phyloP scores from a whole-genome alignment of 495 filamentous ascomycete species.

The Penicillium soppii region DNA sequence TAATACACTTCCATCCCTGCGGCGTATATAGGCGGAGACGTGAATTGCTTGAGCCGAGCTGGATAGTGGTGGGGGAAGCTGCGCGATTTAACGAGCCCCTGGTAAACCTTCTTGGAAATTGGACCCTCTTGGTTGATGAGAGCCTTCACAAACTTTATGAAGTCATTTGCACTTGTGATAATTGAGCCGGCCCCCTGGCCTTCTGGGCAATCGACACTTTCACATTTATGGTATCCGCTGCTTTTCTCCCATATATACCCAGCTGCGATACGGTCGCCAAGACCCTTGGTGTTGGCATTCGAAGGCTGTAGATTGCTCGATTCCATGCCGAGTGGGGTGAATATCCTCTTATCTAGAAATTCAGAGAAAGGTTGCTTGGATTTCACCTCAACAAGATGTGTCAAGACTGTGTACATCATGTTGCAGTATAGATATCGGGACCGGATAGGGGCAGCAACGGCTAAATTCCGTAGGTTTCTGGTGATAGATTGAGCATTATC shows the following conservation, averaged over 20 bases:
- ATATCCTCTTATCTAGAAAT: conserved; percentile 38
- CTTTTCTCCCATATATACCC: conserved; percentile 18
- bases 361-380: conserved; percentile 35
- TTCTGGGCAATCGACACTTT: conserved; percentile 18
- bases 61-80: conserved; percentile 8
- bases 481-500: conserved; percentile 23
- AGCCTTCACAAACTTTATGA: conserved; percentile 40
- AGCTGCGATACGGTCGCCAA: conserved; percentile 31
- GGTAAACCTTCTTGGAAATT: conserved; percentile 14
- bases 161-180: conserved; percentile 47
- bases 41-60: conserved; percentile 2
- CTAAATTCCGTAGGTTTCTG: conserved; percentile 38
- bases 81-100: conserved; percentile 13
- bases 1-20: conserved; percentile 19
- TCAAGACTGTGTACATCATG: conserved; percentile 43
- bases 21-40: conserved; percentile 16
- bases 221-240: conserved; percentile 4
- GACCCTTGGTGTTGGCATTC: conserved; percentile 21
- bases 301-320: conserved; percentile 31
- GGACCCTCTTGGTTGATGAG: conserved; percentile 17
- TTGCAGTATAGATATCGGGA: conserved; percentile 50
- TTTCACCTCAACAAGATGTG: conserved; percentile 43
- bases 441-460: conserved; percentile 34
- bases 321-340: conserved; percentile 37
- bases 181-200: conserved; percentile 42